Evolutionary conservation across 2,329 filamentous ascomycete species (phyloP).

Genomic region (Rhinocladiella similis): DNA sequence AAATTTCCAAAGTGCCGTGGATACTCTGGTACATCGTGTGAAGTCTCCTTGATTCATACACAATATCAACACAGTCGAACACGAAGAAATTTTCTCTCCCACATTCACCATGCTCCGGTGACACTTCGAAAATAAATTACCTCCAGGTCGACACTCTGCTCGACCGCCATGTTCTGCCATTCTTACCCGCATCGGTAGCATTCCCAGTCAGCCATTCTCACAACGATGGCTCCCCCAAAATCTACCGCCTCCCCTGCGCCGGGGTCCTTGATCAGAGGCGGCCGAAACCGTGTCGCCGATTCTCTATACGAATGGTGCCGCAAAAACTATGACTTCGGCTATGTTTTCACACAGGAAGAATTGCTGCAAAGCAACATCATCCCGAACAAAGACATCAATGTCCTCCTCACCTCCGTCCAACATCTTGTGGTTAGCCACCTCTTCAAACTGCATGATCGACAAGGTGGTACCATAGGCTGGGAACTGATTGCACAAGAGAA

Average conservation of each 20-base stretch:
- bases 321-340: constrained; percentile 40
- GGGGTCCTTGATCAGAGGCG: constrained; percentile 29
- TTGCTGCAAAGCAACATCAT: constrained; percentile 44
- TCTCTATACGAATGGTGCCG: constrained; percentile 48
- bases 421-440: constrained; percentile 47
- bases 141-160: constrained; percentile 14
- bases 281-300: constrained; percentile 40
- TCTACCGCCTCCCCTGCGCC: constrained; percentile 32
- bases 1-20: not conserved
- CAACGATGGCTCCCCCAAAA: constrained; percentile 25
- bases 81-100: constrained; percentile 5
- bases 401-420: constrained; percentile 47
- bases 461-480: constrained; percentile 46
- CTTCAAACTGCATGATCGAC: constrained; percentile 44
- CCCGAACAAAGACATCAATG: constrained; percentile 42
- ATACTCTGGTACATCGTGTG: too few relatives aligned
- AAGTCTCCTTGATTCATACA: not conserved
- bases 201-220: constrained; percentile 13
- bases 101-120: constrained; percentile 11
- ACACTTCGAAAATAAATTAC: not conserved
- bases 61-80: not conserved
- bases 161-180: constrained; percentile 27
- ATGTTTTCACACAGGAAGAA: constrained; percentile 49
- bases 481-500: constrained; percentile 50
- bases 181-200: constrained; percentile 29